phyloP scores from a whole-genome alignment of 345 rosid species.

The Eucalyptus marginata region DNA sequence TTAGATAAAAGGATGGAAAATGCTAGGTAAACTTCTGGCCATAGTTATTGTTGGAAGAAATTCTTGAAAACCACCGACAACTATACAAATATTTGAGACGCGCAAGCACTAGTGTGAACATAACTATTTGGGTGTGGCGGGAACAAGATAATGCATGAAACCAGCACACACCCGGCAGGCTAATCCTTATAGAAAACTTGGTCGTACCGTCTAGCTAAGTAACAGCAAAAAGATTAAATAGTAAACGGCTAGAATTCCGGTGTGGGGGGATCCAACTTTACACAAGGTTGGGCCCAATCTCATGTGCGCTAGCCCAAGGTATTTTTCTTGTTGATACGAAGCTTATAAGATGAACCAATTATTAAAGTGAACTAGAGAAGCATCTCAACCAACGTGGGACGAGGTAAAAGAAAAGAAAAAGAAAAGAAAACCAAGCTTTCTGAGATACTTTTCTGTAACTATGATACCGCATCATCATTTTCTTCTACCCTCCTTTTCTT shows the following conservation, averaged over 20 bases:
- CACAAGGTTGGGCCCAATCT: not conserved
- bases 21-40: not conserved
- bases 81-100: not conserved
- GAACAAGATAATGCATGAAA: not conserved
- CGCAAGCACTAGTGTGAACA: not conserved
- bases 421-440: too few species aligned
- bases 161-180: not conserved
- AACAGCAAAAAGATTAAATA: not conserved
- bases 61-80: not conserved
- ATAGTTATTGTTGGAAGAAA: not conserved
- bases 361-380: not conserved
- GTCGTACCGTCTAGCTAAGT: not conserved
- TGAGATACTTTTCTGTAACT: not conserved
- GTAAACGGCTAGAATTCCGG: not conserved
- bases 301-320: not conserved
- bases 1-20: not conserved
- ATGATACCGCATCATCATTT: too few species aligned
- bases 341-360: not conserved
- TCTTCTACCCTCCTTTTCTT: not conserved
- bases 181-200: not conserved
- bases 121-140: not conserved
- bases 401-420: not conserved
- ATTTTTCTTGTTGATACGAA: too few species aligned
- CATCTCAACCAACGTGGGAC: not conserved
- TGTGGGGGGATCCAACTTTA: not conserved